Evolutionary conservation across 1,284 basidiomycete species (phyloP), one percentile per base, ranked within the genome.

Genomic region (Psilocybe mexicana): DNA sequence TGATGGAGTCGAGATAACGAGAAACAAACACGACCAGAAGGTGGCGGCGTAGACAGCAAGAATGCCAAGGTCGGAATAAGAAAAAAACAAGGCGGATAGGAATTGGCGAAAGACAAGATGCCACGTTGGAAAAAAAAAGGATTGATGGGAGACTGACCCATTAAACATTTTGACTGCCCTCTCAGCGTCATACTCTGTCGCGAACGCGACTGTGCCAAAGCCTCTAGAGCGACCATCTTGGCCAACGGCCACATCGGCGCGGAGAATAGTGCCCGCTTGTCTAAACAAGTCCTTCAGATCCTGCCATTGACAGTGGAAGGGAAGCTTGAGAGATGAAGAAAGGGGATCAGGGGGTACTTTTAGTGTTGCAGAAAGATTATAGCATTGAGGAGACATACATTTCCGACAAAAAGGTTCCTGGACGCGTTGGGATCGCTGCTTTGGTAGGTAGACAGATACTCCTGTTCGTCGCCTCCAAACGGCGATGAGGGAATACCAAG

Each of bases 271-370:
- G 7, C 94, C 94, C 1, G 91, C 91, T 64, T 92, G 87, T 10
- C 94, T 84, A 71, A 96, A 94, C 2, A 96, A 81, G 68, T 97
- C 94, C 72, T 96, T 96, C 59, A 98, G 81, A 68, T 97, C 94
- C 74, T 98, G 96, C 96, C 96, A 99, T 76, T 97, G 95, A 68
- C 93, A 92, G 65, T 95, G 91, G 74, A 96, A 92, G 0, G 96
- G 95, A n/a, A 98, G 82, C 93, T 97, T 59, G 6, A 36, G 48
- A 26, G 8, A 30, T 43, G 47, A 43, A 45, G 53, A 26, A 52
- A 53, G 33, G 55, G 36, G 40, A 50, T 53, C 26, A 23, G 35
- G 28, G 55, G 54, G 51, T 35, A 54, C 23, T 44, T 28, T 30
- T 38, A 51, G 56, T 46, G 53, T 45, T 35, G 42, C 43, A 51